Evolutionary conservation across 768 basidiomycete species (phyloP), one percentile per base, ranked within the genome.

Genomic region (Pulveroboletus sp.): DNA sequence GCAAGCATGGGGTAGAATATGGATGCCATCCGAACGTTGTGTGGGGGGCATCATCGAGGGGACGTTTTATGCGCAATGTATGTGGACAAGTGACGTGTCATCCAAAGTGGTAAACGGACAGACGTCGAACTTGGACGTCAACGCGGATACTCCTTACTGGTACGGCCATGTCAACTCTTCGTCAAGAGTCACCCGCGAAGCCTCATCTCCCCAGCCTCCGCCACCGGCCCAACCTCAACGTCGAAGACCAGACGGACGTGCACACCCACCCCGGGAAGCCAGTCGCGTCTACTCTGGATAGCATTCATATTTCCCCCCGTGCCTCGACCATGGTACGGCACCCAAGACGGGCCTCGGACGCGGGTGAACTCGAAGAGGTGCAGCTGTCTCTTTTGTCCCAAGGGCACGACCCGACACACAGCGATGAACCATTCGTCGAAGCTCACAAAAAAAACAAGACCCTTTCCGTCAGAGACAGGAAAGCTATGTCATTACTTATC

Each of bases 401-500:
- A 6, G 82, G 79, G 26, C 77, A 79, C 18, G 82, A 84, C 59
- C 69, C 78, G 41, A 63, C 67, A 17, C 67, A 73, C 49, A 72
- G 73, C 39, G 68, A 74, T 31, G 63, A 33, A 18, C 58, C 62
- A 39, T 73, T 73, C 45, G 69, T 63, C 15, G 55, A 63, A 37
- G 61, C 60, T 28, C 61, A 66, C 39, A 62, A 64, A 26, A 69
- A 69, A 47, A 56, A 62, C 40, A 85, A 79, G 63, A 62, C 76
- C 24, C 76, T 90, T 56, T 85, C 85, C 33, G 58, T 74, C 28
- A 85, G 83, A 65, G 94, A 98, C 70, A 88, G 86, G 68, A 76
- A 80, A 59, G 89, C 85, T 43, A 91, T 98, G 77, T 80, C 80
- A 5, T 71, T 98, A 46, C 73, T 97, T 31, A 85, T 92, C 67